Base-by-base conservation (phyloP, 2,329 filamentous ascomycete genomes). In the Sordariomycetes sp. region DNA sequence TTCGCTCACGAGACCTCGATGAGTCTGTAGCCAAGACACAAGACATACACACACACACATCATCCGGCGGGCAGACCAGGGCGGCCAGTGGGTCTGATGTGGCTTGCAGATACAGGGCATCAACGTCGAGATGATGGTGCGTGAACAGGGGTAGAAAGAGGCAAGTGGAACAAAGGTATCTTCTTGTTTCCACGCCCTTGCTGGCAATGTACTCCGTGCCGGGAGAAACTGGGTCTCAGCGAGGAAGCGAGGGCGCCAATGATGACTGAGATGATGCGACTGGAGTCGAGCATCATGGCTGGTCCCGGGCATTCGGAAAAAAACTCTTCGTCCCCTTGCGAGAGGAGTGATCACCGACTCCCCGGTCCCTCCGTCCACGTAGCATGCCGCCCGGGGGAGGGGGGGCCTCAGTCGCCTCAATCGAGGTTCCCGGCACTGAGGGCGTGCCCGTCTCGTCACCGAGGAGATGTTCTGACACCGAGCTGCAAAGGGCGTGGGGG, bases 151-250 rank as follows among this genome's bases (percentile, higher is more conserved):
- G 37, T 16, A 43, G 3, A n/a, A 4, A 43, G 4, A 43, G 14
- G 3, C 12, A n/a, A 16, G 14, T 16, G 12, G 8, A 51, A 28
- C 18, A n/a, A 8, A 55, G n/a, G 43, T 43, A 48, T 46, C 22
- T 46, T 37, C 8, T 18, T 16, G n/a, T 24, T 40, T 18, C 11
- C 25, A 48, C 54, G 20, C 55, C 55, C 43, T 34, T 48, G 12
- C 54, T n/a, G 25, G 6, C 3, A n/a, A 46, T 57, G 55, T 57
- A 57, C 55, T 51, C 55, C 43, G 55, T 57, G 55, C 43, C 43
- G 20, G 34, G 24, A 32, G 22, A 37, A 35, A 43, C 40, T 25
- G 35, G 32, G 24, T 28, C 54, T 24, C 43, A 16, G 25, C 35
- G 55, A 34, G 28, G 35, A 34, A 43, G 22, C 28, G 4, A 32